Percentiles rank a stretch among this genome's conserved stretches.
phyloP scores from a whole-genome alignment of 2,329 filamentous ascomycete genomes.

The Talaromyces marneffei region DNA sequence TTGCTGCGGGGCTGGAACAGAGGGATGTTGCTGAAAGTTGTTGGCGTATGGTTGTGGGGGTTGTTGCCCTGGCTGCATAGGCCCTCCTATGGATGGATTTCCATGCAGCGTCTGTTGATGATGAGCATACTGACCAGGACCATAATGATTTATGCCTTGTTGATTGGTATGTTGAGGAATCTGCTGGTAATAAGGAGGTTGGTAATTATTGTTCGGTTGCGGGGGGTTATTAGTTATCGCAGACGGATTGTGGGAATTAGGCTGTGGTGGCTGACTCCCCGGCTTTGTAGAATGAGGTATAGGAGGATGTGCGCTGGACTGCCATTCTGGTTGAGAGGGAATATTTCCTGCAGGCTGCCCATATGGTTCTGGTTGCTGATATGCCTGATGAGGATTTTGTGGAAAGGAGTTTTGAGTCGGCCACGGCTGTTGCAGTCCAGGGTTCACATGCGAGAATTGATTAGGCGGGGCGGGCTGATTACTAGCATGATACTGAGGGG shows the following conservation, averaged over 20 bases:
- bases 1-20: not conserved
- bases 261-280: not conserved
- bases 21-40: not conserved
- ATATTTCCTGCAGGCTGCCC: not conserved
- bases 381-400: conserved; percentile 1
- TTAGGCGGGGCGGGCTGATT: conserved; percentile 8
- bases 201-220: not conserved
- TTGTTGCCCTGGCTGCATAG: not conserved
- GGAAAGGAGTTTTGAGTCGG: not conserved
- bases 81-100: not conserved
- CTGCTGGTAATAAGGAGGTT: conserved; percentile 5
- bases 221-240: not conserved
- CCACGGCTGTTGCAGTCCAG: conserved; percentile 5
- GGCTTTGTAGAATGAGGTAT: conserved; percentile 14
- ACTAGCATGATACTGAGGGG: not conserved
- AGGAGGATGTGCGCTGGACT: conserved; percentile 10
- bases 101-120: conserved; percentile 6
- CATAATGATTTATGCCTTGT: not conserved
- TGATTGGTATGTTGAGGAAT: not conserved
- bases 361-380: conserved; percentile 1
- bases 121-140: not conserved
- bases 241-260: not conserved
- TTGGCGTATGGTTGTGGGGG: not conserved
- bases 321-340: conserved; percentile 11
- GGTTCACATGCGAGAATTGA: not conserved